Evolutionary conservation across 192 early-diverging fungal species (phyloP).

Genomic region (Entophlyctis luteolus): DNA sequence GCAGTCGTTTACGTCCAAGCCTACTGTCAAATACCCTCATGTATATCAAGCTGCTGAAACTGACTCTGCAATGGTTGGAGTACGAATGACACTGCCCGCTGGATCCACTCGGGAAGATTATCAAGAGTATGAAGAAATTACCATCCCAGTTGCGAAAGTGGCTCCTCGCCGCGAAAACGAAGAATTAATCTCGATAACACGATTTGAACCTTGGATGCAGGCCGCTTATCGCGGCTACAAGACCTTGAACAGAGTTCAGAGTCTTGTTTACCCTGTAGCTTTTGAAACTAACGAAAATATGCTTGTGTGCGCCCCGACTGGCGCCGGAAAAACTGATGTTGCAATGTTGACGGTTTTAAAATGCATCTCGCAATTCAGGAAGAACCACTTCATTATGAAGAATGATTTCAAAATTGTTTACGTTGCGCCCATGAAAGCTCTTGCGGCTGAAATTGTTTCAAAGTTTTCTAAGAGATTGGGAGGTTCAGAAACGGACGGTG

Average conservation of each 20-base stretch:
- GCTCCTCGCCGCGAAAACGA: slow-evolving; percentile 67
- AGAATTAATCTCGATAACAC: slow-evolving; percentile 56
- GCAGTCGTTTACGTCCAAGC: slow-evolving; percentile 13
- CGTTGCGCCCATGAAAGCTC: slow-evolving; percentile 91
- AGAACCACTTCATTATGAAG: slow-evolving; percentile 56
- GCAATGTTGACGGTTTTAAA: slow-evolving; percentile 90
- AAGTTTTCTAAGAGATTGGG: slow-evolving; percentile 83
- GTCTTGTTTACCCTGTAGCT: slow-evolving; percentile 88
- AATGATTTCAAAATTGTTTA: slow-evolving; percentile 98
- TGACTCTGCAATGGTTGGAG: slow-evolving; percentile 69
- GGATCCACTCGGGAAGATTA: slow-evolving; percentile 72
- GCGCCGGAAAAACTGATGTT: slow-evolving; percentile 96
- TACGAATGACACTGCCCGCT: slow-evolving; percentile 69
- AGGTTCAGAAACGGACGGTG: slow-evolving; percentile 40
- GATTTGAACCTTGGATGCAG: slow-evolving; percentile 71
- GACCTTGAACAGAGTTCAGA: slow-evolving; percentile 90
- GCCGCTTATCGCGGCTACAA: slow-evolving; percentile 78
- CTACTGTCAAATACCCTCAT: slow-evolving; percentile 63
- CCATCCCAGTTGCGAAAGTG: slow-evolving; percentile 72
- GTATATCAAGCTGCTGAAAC: slow-evolving; percentile 67
- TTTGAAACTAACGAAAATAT: slow-evolving; percentile 97
- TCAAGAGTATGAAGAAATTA: slow-evolving; percentile 86
- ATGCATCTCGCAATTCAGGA: slow-evolving; percentile 64
- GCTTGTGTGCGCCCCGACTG: slow-evolving; percentile 96
- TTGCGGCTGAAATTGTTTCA: slow-evolving; percentile 90